Evolutionary conservation across 352 stramenopile species (phyloP), one percentile per base, ranked within the genome.

Genomic region (Globisporangium yorkense): DNA sequence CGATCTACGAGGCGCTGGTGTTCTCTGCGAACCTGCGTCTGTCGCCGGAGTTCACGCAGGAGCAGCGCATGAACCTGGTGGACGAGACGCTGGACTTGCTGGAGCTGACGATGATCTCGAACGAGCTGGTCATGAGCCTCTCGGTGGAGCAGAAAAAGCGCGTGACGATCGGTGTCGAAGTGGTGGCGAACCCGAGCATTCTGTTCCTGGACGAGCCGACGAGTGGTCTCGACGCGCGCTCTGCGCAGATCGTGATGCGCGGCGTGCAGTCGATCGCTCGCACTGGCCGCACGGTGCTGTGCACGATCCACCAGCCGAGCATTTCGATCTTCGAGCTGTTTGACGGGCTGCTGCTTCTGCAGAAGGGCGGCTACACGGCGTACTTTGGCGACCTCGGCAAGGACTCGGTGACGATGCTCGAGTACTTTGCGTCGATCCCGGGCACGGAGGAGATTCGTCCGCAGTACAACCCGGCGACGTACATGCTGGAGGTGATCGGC

Each of bases 181-280:
- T 98, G 31, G 92, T 96, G 7, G 68, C 86, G 5, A 97, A 98
- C 63, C 94, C 94, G 29, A 92, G 91, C 57, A 77, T 98, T 21
- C 56, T 99, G 57, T 96, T 99, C 64, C 60, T 99, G 29, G 93
- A 98, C 51, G 96, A 98, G 55, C 91, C 94, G 0, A 98, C 91
- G 0, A 89, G 70, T 61, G 87, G 89, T 10, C 64, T 98, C 20
- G 92, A 98, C 60, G 75, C 84, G 0, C 84, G 29, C 1, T 81
- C 90, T 33, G 91, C 88, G 7, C 68, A 86, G 48, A 89, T 93
- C 51, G 84, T 98, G 43, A 96, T 98, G 65, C 72, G 77, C 18
- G 80, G 81, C 12, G 75, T 98, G 45, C 73, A 79, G 46, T 80
- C 87, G 37, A 90, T 98, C 45, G 83, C 88, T 6, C 75, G 81